Base-by-base conservation (phyloP, 768 basidiomycete species). In the Phanerodontia chrysosporium region DNA sequence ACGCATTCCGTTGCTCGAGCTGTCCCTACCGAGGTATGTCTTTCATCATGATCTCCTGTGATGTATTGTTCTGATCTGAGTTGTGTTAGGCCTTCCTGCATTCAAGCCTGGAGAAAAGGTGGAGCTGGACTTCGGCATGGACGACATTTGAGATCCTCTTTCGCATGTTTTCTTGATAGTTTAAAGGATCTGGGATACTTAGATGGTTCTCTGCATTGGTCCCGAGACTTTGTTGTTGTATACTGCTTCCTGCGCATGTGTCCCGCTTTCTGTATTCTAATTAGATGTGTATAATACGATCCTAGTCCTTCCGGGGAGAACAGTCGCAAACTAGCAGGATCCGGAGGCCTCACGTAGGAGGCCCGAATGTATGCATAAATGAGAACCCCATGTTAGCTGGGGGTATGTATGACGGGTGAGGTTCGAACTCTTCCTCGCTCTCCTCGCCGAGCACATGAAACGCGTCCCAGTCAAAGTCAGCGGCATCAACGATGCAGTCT, bases 41-140 rank as follows among this genome's bases (percentile, higher is more conserved):
- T 28, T n/a, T 16, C 52, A 56, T 51, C 39, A 4, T 30, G 29
- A 8, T 6, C 35, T 51, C 45, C 29, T 35, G 44, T 53, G 58
- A 56, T 39, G n/a, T n/a, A 55, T 30, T 55, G 29, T 30, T 10
- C 49, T 51, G 2, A n/a, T 51, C 3, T 48, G 5, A 13, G 46
- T 29, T 45, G n/a, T 29, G 8, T 1, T 25, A 98, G 96, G 97
- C 65, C 82, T 98, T 28, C 97, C 97, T 48, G 93, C 96, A 13
- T 98, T 99, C 79, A 91, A 96, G 73, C 96, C 97, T 1, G 97
- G 97, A 57, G 94, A 98, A 78, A 96, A 98, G 77, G 94, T 99
- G 27, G 88, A 93, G 78, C 91, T 95, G 60, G 83, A 89, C 68
- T 81, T 95, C 61, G 83, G 81, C 52, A 91, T 90, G 86, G 94